Conservation (phyloP, 176 grass and related monocot genomes). For the Oryza nivara region DNA sequence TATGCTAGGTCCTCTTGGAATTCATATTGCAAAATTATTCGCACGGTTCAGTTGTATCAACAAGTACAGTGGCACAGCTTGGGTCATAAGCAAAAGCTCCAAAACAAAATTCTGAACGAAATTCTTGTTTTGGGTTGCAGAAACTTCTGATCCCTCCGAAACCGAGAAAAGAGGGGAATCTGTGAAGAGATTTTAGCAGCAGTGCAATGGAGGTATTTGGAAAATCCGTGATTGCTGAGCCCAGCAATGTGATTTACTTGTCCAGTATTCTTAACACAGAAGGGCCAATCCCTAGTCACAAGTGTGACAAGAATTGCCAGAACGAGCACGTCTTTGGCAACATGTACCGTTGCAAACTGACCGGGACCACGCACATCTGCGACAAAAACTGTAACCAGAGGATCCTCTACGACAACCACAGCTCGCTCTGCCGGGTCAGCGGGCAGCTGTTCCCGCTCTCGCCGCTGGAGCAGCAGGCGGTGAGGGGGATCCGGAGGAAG, state of each 20-base stretch:
- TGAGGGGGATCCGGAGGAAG: conserved; percentile 95
- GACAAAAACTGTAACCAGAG: conserved; percentile 98
- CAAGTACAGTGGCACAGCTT: not conserved
- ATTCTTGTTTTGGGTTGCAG: conserved; percentile 91
- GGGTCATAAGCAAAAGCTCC: conserved; percentile 36
- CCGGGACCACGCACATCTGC: conserved; percentile 83
- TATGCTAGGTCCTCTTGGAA: too few relatives aligned
- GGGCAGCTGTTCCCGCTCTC: conserved; percentile 89
- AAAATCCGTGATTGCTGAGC: conserved; percentile 92
- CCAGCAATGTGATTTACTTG: conserved; percentile 97
- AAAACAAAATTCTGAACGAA: conserved; percentile 65
- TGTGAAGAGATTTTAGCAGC: conserved; percentile 36
- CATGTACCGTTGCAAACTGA: conserved; percentile 96
- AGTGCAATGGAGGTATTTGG: conserved; percentile 94
- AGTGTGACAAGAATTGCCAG: conserved; percentile 95
- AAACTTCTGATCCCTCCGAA: conserved; percentile 42
- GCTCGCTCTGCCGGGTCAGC: conserved; percentile 91
- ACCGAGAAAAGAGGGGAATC: conserved; percentile 27
- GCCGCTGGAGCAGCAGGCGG: conserved; percentile 73
- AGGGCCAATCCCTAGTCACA: conserved; percentile 78
- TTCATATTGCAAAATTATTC: not conserved
- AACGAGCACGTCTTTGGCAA: conserved; percentile 94
- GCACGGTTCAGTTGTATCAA: not conserved
- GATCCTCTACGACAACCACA: conserved; percentile 97
- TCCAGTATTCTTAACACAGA: conserved; percentile 91